These are phyloP conservation scores for Prunus yedoensis DNA, from an alignment of 331 rosid species.

Conservation along the genomic window DNA sequence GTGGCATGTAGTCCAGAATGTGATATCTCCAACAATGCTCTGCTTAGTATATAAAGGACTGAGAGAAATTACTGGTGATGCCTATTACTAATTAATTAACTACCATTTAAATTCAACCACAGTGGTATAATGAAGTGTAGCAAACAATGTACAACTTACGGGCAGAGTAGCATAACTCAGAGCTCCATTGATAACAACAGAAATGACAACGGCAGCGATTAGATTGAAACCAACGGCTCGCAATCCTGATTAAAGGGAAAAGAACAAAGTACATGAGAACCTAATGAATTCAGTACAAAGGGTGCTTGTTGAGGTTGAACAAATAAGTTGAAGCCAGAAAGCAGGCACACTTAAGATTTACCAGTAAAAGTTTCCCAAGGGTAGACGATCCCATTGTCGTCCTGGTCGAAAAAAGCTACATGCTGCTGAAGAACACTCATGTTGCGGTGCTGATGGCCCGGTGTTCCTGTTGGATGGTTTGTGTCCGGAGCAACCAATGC, in stretches of 20 bases:
- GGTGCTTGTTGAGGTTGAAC: too few relatives aligned
- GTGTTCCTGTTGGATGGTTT: constrained; percentile 67
- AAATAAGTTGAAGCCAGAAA: background rate
- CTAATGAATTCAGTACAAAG: background rate
- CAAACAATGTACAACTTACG: constrained; percentile 37
- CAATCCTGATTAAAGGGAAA: constrained; percentile 34
- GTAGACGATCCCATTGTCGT: constrained; percentile 74
- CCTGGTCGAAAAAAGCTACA: constrained; percentile 70
- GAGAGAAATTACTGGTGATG: background rate
- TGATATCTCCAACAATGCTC: background rate
- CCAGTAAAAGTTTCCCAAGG: constrained; percentile 90
- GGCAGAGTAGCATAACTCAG: constrained; percentile 72
- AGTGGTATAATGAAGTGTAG: background rate
- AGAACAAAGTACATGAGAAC: background rate
- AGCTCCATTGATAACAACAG: constrained; percentile 43
- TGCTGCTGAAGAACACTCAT: constrained; percentile 88
- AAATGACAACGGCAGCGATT: constrained; percentile 43
- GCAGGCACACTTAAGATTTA: background rate
- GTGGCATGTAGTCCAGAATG: background rate
- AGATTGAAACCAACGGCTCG: constrained; percentile 55
- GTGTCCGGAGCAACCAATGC: constrained; percentile 74
- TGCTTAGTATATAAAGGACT: background rate
- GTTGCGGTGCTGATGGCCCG: constrained; percentile 49
- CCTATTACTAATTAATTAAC: background rate
- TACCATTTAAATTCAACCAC: too few relatives aligned